These are phyloP conservation scores for Lentinula detonsa DNA, from an alignment of 768 basidiomycete species.

Conservation along the genomic window DNA sequence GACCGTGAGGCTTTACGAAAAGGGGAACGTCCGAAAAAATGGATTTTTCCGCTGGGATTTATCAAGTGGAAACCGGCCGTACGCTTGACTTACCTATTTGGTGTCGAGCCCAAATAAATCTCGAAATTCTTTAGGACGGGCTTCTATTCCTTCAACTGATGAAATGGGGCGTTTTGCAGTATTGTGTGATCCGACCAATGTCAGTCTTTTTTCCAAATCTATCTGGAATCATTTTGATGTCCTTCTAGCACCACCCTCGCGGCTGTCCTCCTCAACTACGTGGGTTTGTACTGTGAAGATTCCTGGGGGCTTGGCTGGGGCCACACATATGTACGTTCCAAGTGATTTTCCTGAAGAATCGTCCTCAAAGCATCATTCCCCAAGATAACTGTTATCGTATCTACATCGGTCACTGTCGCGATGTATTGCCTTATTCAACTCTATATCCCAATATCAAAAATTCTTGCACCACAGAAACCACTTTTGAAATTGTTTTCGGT, in stretches of 20 bases:
- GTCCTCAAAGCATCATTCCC: not conserved
- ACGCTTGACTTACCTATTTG: slow-evolving; percentile 8
- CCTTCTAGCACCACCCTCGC: slow-evolving; percentile 44
- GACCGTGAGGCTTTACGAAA: slow-evolving; percentile 36
- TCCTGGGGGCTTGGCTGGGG: slow-evolving; percentile 67
- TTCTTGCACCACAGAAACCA: slow-evolving; percentile 54
- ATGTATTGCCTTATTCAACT: slow-evolving; percentile 78
- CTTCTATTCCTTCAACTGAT: slow-evolving; percentile 66
- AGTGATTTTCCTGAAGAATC: not conserved
- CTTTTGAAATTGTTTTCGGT: slow-evolving; percentile 64
- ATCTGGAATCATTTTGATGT: not conserved
- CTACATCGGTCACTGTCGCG: slow-evolving; percentile 65
- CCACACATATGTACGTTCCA: slow-evolving; percentile 52
- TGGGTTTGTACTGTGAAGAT: slow-evolving; percentile 66
- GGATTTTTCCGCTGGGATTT: slow-evolving; percentile 67
- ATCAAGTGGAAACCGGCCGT: slow-evolving; percentile 60
- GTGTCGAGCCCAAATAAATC: slow-evolving; percentile 6
- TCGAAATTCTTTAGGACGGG: slow-evolving; percentile 38
- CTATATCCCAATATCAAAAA: slow-evolving; percentile 48
- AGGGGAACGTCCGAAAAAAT: slow-evolving; percentile 43
- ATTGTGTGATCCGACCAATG: slow-evolving; percentile 59
- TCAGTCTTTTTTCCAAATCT: slow-evolving; percentile 19
- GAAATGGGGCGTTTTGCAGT: slow-evolving; percentile 76
- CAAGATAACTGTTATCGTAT: slow-evolving; percentile 56
- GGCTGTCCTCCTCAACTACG: slow-evolving; percentile 56